Evolutionary conservation across 257 asterid species (phyloP).

Genomic region (Haberlea rhodopensis): DNA sequence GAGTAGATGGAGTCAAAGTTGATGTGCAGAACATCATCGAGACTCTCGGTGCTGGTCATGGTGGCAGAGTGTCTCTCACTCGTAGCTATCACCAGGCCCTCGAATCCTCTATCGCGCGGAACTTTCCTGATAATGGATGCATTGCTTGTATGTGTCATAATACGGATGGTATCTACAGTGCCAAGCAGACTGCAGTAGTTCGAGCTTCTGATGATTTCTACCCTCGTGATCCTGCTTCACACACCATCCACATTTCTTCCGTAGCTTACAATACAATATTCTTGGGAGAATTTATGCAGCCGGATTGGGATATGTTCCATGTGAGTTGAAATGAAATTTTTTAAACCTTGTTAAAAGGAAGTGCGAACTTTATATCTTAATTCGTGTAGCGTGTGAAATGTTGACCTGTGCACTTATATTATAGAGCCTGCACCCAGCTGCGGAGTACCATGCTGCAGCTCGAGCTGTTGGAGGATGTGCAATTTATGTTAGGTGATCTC

Average conservation of each 20-base stretch:
- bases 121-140: conserved; percentile 84
- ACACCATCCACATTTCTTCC: conserved; percentile 81
- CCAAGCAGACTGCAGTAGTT: conserved; percentile 74
- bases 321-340: conserved; percentile 38
- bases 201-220: conserved; percentile 95
- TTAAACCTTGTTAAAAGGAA: background rate
- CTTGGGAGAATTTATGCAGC: conserved; percentile 90
- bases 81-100: conserved; percentile 90
- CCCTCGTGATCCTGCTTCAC: conserved; percentile 97
- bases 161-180: conserved; percentile 82
- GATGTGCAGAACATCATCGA: conserved; percentile 96
- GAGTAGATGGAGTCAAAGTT: conserved; percentile 96
- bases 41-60: conserved; percentile 97
- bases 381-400: background rate
- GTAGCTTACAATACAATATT: conserved; percentile 83
- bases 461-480: conserved; percentile 76
- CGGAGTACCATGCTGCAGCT: conserved; percentile 97
- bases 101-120: conserved; percentile 78
- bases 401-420: conserved; percentile 18
- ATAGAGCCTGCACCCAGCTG: conserved; percentile 94
- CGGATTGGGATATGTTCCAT: conserved; percentile 99
- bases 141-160: conserved; percentile 97
- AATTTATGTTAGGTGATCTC: conserved; percentile 74
- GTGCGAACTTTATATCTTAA: background rate
- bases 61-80: conserved; percentile 91